Evolutionary conservation across 2,329 filamentous ascomycete genomes (phyloP).

Genomic region (Cordyceps militaris): DNA sequence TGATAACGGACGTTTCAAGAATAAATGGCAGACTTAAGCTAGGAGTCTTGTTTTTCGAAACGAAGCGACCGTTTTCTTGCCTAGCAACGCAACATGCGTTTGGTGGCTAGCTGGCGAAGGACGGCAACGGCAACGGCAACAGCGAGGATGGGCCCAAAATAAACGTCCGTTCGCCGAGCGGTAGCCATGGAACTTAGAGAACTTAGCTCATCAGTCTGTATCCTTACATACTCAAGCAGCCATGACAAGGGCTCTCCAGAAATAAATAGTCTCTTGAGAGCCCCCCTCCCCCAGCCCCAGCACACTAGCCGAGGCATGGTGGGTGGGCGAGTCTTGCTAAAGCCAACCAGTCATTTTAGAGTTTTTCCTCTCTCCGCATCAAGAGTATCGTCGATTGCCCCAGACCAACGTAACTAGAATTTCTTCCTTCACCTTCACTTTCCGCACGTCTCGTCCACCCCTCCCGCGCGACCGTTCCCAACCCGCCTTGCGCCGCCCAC

Average conservation of each 20-base stretch:
- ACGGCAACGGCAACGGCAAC: neutral
- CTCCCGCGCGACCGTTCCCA: neutral
- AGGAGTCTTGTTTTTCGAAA: neutral
- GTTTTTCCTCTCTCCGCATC: slow-evolving; percentile 9
- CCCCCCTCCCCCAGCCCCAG: slow-evolving; percentile 6
- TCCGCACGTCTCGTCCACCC: no score
- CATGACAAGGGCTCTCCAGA: no score
- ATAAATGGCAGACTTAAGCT: neutral
- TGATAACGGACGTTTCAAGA: neutral
- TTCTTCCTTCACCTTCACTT: neutral
- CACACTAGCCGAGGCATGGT: slow-evolving; percentile 9
- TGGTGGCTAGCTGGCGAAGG: neutral
- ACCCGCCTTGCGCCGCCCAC: neutral
- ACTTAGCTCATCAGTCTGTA: neutral
- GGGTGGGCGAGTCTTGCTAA: neutral
- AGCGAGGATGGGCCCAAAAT: neutral
- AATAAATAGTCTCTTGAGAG: no score
- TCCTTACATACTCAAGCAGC: neutral
- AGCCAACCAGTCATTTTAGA: neutral
- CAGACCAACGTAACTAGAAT: neutral
- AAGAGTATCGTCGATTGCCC: neutral
- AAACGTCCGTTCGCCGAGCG: neutral
- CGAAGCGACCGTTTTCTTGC: neutral
- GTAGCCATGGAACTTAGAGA: neutral
- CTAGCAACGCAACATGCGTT: neutral